These are phyloP conservation scores for Strigomonas culicis DNA, from an alignment of 208 protist species.

Conservation along the genomic window DNA sequence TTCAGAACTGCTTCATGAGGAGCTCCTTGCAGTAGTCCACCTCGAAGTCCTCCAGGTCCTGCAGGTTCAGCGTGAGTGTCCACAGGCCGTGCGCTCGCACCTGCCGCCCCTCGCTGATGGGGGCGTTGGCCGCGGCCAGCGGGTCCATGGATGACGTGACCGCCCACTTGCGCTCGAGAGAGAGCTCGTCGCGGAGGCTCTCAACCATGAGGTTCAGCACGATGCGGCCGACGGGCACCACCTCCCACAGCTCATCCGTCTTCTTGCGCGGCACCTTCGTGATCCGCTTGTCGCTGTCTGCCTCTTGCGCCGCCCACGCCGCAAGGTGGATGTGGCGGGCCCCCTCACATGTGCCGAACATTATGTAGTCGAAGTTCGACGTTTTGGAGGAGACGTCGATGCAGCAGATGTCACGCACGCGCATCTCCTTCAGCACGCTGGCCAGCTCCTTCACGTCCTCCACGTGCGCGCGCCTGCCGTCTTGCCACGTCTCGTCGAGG, in stretches of 20 bases:
- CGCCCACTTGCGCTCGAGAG: conserved; percentile 87
- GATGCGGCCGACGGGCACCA: conserved; percentile 83
- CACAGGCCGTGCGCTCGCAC: conserved; percentile 80
- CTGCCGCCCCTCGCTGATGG: conserved; percentile 81
- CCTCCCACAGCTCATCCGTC: conserved; percentile 84
- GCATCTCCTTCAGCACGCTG: conserved; percentile 56
- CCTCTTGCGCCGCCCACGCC: conserved; percentile 87
- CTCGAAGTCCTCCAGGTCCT: conserved; percentile 90
- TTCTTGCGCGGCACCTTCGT: conserved; percentile 74
- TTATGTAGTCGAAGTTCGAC: conserved; percentile 87
- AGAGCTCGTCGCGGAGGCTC: conserved; percentile 63
- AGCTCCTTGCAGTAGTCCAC: conserved; percentile 90
- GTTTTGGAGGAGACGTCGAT: conserved; percentile 84
- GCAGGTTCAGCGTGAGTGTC: conserved; percentile 87
- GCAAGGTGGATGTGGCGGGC: conserved; percentile 85
- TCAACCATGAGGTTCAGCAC: conserved; percentile 88
- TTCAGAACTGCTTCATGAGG: conserved; percentile 66
- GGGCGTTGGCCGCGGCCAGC: conserved; percentile 59
- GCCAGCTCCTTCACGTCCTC: conserved; percentile 80
- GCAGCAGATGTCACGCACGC: conserved; percentile 82
- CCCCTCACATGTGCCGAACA: conserved; percentile 86
- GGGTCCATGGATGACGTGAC: conserved; percentile 86
- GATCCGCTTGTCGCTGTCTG: conserved; percentile 62
- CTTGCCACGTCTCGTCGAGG: conserved; percentile 87
- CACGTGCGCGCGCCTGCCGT: conserved; percentile 55